Conservation (phyloP, 768 basidiomycete genomes). For the Chlorophyllum brunneum region DNA sequence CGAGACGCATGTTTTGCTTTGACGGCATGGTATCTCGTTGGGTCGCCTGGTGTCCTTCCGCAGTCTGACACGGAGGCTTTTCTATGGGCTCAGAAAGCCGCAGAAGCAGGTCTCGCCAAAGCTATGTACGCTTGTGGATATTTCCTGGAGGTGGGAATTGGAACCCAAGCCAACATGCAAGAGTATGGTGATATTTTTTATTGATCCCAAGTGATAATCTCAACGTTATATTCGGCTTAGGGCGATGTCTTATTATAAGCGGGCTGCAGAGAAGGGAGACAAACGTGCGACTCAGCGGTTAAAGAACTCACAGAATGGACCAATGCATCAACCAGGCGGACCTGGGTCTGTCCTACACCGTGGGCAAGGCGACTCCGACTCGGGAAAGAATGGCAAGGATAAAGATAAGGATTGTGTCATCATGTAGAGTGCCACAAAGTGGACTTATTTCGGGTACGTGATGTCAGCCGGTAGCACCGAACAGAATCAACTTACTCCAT, state of each 20-base stretch:
- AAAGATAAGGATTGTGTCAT: conserved; percentile 85
- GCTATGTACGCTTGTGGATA: conserved; percentile 99
- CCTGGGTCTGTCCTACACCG: conserved; percentile 61
- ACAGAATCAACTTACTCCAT: not conserved
- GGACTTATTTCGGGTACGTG: not conserved
- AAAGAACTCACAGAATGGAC: conserved; percentile 52
- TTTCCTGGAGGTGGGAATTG: conserved; percentile 94
- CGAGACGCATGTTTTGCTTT: conserved; percentile 97
- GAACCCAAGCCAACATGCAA: conserved; percentile 58
- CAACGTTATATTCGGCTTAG: conserved; percentile 31
- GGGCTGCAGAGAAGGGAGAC: conserved; percentile 88
- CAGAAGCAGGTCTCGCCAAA: conserved; percentile 87
- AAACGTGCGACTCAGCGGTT: conserved; percentile 89
- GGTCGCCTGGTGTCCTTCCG: conserved; percentile 94
- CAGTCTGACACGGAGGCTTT: conserved; percentile 99
- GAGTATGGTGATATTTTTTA: conserved; percentile 47
- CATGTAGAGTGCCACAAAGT: conserved; percentile 48
- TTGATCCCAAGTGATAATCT: conserved; percentile 9
- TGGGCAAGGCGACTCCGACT: conserved; percentile 34
- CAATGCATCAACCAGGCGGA: conserved; percentile 54
- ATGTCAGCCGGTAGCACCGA: not conserved
- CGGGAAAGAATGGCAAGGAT: conserved; percentile 37
- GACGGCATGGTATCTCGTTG: conserved; percentile 99
- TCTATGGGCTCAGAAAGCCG: conserved; percentile 95
- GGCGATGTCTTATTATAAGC: conserved; percentile 80